Evolutionary conservation across 2,329 filamentous ascomycete genomes (phyloP).

Genomic region (Botryotinia narcissicola): DNA sequence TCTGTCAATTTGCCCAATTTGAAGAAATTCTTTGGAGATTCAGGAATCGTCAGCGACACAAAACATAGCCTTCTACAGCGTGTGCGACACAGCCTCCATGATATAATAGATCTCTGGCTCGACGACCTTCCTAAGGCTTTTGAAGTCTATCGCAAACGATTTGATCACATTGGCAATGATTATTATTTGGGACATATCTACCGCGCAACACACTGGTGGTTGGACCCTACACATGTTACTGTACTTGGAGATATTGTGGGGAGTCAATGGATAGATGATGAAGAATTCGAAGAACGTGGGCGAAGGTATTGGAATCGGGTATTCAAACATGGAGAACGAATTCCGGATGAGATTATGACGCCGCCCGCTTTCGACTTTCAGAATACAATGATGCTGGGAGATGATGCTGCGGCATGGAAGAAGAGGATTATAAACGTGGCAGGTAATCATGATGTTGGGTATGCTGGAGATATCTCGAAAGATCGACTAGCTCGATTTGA

Average conservation of each 20-base stretch:
- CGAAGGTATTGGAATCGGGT: conserved; percentile 77
- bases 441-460: conserved; percentile 96
- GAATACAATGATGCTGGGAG: conserved; percentile 35
- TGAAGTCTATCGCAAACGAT: conserved; percentile 67
- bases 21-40: conserved; percentile 39
- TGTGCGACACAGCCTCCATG: conserved; percentile 53
- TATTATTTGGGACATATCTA: conserved; percentile 93
- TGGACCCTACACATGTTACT: conserved; percentile 77
- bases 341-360: conserved; percentile 56
- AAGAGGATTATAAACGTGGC: conserved; percentile 81
- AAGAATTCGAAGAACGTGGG: conserved; percentile 75
- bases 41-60: conserved; percentile 39
- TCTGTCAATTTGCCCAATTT: conserved; percentile 55
- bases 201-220: conserved; percentile 79
- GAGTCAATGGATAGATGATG: conserved; percentile 89
- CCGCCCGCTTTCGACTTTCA: conserved; percentile 45
- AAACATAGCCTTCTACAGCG: conserved; percentile 51
- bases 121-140: conserved; percentile 68
- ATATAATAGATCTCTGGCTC: conserved; percentile 58
- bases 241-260: conserved; percentile 90
- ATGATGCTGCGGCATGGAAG: conserved; percentile 60
- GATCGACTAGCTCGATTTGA: conserved; percentile 79
- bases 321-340: conserved; percentile 65
- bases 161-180: conserved; percentile 93
- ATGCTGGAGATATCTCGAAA: conserved; percentile 84